Evolutionary conservation across 2,329 filamentous ascomycete genomes (phyloP), one percentile per base, ranked within the genome.

Genomic region (Sclerotinia spermophila): DNA sequence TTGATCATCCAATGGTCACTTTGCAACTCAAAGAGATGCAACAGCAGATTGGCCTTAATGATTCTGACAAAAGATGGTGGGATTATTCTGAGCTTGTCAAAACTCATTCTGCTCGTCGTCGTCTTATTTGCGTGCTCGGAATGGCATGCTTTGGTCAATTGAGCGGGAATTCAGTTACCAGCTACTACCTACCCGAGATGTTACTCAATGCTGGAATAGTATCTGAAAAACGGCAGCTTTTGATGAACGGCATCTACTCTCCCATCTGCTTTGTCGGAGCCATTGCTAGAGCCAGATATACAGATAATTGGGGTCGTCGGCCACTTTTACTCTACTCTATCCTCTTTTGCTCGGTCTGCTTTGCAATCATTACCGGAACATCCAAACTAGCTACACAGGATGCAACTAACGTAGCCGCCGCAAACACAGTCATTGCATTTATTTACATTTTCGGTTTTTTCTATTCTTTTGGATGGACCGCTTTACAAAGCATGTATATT

Each of bases 391-490:
- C 72, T 8, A 67, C 67, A 3, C 60, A 71, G 30, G 21, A 72
- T 24, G 27, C 73, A n/a, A 67, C 58, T 5, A 75, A 79, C 44
- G 67, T 70, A 0, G 74, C 80, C 0, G 82, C 82, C 0, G 82
- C 82, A 38, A 83, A 84, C 71, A 79, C 81, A 0, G 83, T 83
- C 5, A 82, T 85, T 3, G 84, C 83, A 13, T 83, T 86, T 71
- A 84, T 86, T 65, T 86, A 84, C 75, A 79, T 86, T 11, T 86
- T 86, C 51, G 84, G 84, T 5, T 82, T 85, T 48, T 82, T 84
- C 0, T 86, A 85, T 74, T 84, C 82, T 0, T 83, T 85, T 48
- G 83, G 84, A 3, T 85, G 82, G 82, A 86, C 84, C 0, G 83
- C 84, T 0, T 78, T 86, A 7, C 83, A 85, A 71, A 81, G 79